Base-by-base conservation (phyloP, 2,329 filamentous ascomycete genomes). In the Aspergillus awamori region DNA sequence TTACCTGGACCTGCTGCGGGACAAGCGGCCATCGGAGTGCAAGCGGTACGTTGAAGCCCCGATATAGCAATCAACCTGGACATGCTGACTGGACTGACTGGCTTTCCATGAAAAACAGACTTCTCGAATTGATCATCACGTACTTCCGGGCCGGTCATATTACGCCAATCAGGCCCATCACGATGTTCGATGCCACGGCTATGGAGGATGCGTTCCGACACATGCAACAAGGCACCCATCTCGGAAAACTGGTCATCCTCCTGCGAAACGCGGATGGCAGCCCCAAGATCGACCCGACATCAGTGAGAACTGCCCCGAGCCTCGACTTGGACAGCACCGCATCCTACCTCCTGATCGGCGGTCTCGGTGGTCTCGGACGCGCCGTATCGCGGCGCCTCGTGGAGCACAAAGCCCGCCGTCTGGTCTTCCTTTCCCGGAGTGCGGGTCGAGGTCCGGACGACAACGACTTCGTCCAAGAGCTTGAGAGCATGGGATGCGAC, bases 311-410 rank as follows among this genome's bases (percentile, higher is more conserved):
- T 15, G 8, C 30, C 36, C 7, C 28, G 30, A n/a, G 5, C 17
- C 17, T 33, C 33, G 28, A 38, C 8, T 39, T 53, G 11, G 33
- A 53, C 13, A 41, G 33, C 33, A n/a, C 22, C 20, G 52, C 36
- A 5, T 57, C 47, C 3, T 69, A 68, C 33, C 57, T 69, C 6
- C 36, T 69, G 4, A 39, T 64, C 1, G 67, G 65, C 4, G 65
- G 66, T 0, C 39, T 65, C 3, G 66, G 63, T 1, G 67, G 67
- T 4, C 15, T 69, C 0, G 67, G 66, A 20, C 58, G 64, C 2
- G 53, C 55, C 8, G 17, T 69, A 5, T 52, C 62, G 0, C 47
- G 26, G 3, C 63, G 65, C 53, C 64, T 69, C 63, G 63, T 66
- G 4, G 57, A 60, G 6, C 26, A 57, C 2, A 65, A 65, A 5